phyloP scores from a whole-genome alignment of 495 filamentous ascomycete genomes.

The Penicillium salamii region DNA sequence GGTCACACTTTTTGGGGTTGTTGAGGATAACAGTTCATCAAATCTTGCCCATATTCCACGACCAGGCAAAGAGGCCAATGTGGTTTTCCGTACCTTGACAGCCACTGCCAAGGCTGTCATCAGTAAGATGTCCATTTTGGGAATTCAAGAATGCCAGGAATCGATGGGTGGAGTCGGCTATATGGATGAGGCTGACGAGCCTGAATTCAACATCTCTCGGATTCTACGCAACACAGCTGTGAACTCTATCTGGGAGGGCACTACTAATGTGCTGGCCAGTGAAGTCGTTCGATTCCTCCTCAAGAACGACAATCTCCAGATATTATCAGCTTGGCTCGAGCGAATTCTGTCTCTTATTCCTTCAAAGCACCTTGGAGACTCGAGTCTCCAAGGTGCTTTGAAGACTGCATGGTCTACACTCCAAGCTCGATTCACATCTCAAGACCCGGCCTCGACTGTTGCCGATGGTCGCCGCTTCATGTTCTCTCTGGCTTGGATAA shows the following conservation, averaged over 20 bases:
- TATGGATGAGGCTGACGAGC: slow-evolving; percentile 51
- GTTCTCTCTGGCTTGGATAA: slow-evolving; percentile 33
- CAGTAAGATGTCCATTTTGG: slow-evolving; percentile 51
- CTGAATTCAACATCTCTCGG: slow-evolving; percentile 60
- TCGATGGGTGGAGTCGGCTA: slow-evolving; percentile 75
- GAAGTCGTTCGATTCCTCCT: slow-evolving; percentile 60
- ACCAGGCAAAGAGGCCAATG: slow-evolving; percentile 24
- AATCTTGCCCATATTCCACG: slow-evolving; percentile 25
- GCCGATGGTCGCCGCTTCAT: slow-evolving; percentile 36
- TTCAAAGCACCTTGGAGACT: too few relatives aligned
- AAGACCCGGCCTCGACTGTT: slow-evolving; percentile 14
- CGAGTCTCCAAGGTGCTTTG: slow-evolving; percentile 9
- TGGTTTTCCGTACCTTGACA: slow-evolving; percentile 62
- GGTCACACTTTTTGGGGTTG: slow-evolving; percentile 52
- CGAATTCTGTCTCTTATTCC: slow-evolving; percentile 29
- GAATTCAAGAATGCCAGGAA: slow-evolving; percentile 65
- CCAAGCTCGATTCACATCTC: slow-evolving; percentile 11
- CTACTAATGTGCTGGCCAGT: slow-evolving; percentile 64
- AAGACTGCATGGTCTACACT: slow-evolving; percentile 18
- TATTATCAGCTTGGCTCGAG: slow-evolving; percentile 41
- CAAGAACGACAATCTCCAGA: slow-evolving; percentile 37
- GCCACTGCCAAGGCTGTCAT: slow-evolving; percentile 64
- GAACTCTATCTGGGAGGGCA: slow-evolving; percentile 73
- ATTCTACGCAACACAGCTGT: slow-evolving; percentile 64
- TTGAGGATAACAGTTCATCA: slow-evolving; percentile 35